Evolutionary conservation across 768 basidiomycete species (phyloP), one percentile per base, ranked within the genome.

Genomic region (Tricholoma furcatifolium): DNA sequence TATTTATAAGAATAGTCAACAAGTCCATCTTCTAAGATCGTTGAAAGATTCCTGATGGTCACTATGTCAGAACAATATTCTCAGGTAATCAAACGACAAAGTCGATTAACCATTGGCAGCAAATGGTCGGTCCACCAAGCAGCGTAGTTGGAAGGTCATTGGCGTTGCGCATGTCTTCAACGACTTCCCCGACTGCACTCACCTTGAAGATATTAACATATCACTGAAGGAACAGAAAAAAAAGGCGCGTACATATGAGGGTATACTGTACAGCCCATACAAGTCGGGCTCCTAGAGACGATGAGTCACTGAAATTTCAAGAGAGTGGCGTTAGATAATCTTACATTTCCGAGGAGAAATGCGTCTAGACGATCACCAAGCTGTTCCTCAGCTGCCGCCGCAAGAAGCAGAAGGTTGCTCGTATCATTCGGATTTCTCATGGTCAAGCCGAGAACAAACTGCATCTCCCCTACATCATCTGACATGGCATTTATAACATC

Each of bases 401-500:
- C 69, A 6, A 70, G 54, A 18, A 51, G 50, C 4, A 70, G 52
- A 9, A 67, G 61, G 38, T 71, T 62, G 20, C 39, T 43, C 31
- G 66, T 66, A 39, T 64, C 57, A 18, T 60, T 43, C 2, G 67
- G 64, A 30, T 63, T 53, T 21, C 65, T 59, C 69, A 73, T 71
- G 50, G 69, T 69, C 20, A 73, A 47, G 1, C 69, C 67, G 12
- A 73, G 61, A 31, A 65, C 62, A 50, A 71, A 72, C 56, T 68
- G 61, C 69, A 72, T 70, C 23, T 54, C 49, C 6, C 70, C 71
- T 12, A 69, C 70, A 21, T 59, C 62, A 45, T 73, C 65, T 15
- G 58, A 59, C 69, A 72, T 70, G 14, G 56, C 63, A 35, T 70
- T 70, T 62, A 74, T 54, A 31, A 73, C 67, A 43, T 72, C 69